Percentiles rank a stretch among this genome's conserved stretches.
phyloP scores from a whole-genome alignment of 2,329 filamentous ascomycete species.

The Fusarium abutilonis region DNA sequence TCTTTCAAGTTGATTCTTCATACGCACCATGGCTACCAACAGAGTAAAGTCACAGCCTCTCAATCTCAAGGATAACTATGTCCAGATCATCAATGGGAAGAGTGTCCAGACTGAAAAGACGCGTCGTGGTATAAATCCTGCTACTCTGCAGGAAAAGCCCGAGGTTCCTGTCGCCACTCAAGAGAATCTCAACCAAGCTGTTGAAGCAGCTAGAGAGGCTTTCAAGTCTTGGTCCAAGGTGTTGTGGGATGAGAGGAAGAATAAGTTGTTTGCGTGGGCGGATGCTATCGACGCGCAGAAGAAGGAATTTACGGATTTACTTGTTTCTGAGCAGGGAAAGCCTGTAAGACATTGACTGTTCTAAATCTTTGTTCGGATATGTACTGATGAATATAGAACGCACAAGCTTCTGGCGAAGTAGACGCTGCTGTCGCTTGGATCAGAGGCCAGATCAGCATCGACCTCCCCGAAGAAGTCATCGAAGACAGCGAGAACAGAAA shows the following conservation, averaged over 20 bases:
- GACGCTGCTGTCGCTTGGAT: conserved; percentile 44
- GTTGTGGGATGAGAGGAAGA: conserved; percentile 37
- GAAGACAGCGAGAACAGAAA: conserved; percentile 49
- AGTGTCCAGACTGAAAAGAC: conserved; percentile 25
- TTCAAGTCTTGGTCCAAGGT: conserved; percentile 45
- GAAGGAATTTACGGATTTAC: conserved; percentile 38
- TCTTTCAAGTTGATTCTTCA: background rate
- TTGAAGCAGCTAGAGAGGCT: conserved; percentile 38
- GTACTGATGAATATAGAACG: background rate
- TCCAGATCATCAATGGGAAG: conserved; percentile 43
- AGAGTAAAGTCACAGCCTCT: conserved; percentile 16
- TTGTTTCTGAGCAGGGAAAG: conserved; percentile 47
- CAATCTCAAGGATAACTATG: conserved; percentile 26
- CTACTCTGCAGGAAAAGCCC: conserved; percentile 46
- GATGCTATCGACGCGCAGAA: conserved; percentile 39
- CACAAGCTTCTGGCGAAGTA: conserved; percentile 43
- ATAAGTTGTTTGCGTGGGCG: conserved; percentile 39
- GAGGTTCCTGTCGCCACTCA: conserved; percentile 42
- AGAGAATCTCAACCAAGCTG: conserved; percentile 42
- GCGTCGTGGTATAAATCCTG: conserved; percentile 46
- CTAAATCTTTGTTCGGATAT: rapidly evolving
- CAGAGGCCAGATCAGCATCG: conserved; percentile 44
- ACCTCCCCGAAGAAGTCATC: conserved; percentile 50
- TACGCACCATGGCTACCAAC: conserved; percentile 24
- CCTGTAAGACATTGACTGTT: conserved; percentile 27